These are phyloP conservation scores for Mallotus repandus DNA, from an alignment of 441 rosid genomes.

Conservation along the genomic window DNA sequence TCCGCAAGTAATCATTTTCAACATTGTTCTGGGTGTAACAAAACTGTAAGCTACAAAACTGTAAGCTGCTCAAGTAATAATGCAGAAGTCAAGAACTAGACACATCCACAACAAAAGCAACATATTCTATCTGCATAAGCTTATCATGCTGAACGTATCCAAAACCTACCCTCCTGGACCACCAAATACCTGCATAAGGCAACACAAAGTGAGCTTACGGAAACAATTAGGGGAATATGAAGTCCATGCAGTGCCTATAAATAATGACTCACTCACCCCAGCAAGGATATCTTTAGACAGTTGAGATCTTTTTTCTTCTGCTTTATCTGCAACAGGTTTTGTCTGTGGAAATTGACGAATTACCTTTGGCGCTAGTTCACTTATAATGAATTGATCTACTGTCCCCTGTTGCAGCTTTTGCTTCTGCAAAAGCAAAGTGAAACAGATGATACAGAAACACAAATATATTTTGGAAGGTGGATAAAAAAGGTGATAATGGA, in stretches of 20 bases:
- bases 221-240: background rate
- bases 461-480: background rate
- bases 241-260: background rate
- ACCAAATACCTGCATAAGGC: constrained; percentile 55
- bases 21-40: background rate
- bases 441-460: constrained; percentile 8
- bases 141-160: no score
- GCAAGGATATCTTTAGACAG: constrained; percentile 72
- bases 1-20: background rate
- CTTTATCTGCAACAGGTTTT: constrained; percentile 54
- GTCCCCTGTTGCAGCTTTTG: constrained; percentile 56
- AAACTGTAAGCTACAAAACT: background rate
- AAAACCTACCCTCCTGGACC: constrained; percentile 31
- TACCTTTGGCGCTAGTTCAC: constrained; percentile 36
- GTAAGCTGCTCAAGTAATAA: no score
- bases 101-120: background rate
- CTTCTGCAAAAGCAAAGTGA: constrained; percentile 47
- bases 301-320: constrained; percentile 44
- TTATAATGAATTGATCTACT: constrained; percentile 32
- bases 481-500: no score
- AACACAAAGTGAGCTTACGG: constrained; percentile 19
- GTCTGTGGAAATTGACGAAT: constrained; percentile 70
- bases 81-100: background rate
- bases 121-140: background rate
- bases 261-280: constrained; percentile 49